These are phyloP conservation scores for Calophaca sinica DNA, from an alignment of 306 rosid genomes.

Conservation along the genomic window DNA sequence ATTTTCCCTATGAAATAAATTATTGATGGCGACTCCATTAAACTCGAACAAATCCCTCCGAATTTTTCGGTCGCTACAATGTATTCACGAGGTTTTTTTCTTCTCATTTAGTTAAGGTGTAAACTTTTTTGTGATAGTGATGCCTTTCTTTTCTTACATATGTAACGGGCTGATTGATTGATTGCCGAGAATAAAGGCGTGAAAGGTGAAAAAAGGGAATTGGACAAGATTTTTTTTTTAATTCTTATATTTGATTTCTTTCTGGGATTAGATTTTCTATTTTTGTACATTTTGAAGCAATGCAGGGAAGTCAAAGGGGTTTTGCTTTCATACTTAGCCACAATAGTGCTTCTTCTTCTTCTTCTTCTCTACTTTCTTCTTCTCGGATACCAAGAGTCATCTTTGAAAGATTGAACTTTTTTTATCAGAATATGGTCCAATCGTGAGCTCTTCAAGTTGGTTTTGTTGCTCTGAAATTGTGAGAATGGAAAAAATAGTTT, in stretches of 20 bases:
- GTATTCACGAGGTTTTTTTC: too few relatives aligned
- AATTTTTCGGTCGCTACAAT: too few relatives aligned
- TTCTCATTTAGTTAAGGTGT: too few relatives aligned
- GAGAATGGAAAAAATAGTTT: constrained; percentile 3
- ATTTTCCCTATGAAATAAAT: too few relatives aligned
- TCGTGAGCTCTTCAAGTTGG: constrained; percentile 16
- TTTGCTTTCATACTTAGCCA: constrained; percentile 38
- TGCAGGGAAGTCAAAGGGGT: constrained; percentile 41
- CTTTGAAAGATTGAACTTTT: too few relatives aligned
- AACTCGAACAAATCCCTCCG: too few relatives aligned
- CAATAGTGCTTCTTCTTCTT: not conserved
- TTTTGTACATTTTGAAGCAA: constrained; percentile 35
- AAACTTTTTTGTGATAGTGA: not conserved
- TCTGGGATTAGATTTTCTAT: constrained; percentile 1
- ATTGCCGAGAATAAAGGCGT: constrained; percentile 48
- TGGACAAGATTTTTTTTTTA: not conserved
- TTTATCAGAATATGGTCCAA: constrained; percentile 7
- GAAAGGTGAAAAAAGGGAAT: constrained; percentile 27
- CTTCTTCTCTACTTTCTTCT: constrained; percentile 14
- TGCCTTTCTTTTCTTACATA: constrained; percentile 36
- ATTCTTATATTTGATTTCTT: not conserved
- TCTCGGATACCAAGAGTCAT: too few relatives aligned
- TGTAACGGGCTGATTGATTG: constrained; percentile 32
- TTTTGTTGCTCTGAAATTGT: constrained; percentile 43
- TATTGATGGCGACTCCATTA: too few relatives aligned